Conservation (phyloP, 75 land plant species). For the Adiantum capillusveneris region DNA sequence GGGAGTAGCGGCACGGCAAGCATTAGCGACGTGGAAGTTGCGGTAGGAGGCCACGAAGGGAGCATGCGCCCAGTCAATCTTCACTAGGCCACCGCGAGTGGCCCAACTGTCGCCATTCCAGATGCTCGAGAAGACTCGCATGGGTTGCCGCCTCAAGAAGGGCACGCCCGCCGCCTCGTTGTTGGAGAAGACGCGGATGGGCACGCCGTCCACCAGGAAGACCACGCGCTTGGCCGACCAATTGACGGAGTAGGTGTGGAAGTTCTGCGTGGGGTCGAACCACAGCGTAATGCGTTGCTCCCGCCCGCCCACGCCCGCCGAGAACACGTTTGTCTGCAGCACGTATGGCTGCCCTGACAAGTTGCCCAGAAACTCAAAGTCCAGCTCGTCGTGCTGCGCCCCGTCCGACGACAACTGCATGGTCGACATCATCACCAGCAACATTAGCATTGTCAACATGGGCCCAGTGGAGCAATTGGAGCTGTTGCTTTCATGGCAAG, state of each 20-base stretch:
- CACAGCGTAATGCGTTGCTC: slow-evolving; percentile 13
- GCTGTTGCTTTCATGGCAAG: no score
- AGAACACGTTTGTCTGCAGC: slow-evolving; percentile 17
- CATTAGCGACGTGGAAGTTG: slow-evolving; percentile 1
- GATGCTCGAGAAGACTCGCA: slow-evolving; percentile 23
- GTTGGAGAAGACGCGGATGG: no score
- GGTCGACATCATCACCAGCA: no score
- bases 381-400: slow-evolving; percentile 11
- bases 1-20: background rate
- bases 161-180: slow-evolving; percentile 4
- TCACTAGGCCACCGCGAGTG: slow-evolving; percentile 15
- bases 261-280: slow-evolving; percentile 16
- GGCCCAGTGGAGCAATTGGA: no score
- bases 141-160: slow-evolving; percentile 14
- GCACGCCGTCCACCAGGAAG: slow-evolving; percentile 5
- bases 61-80: slow-evolving; percentile 18
- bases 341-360: slow-evolving; percentile 10
- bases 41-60: slow-evolving; percentile 21
- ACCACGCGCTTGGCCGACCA: slow-evolving; percentile 7
- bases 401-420: slow-evolving; percentile 8
- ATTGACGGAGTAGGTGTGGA: slow-evolving; percentile 10
- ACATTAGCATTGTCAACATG: no score
- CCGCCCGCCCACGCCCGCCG: slow-evolving; percentile 6
- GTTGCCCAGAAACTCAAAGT: slow-evolving; percentile 18
- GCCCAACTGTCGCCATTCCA: no score